Base-by-base conservation (phyloP, 1,284 basidiomycete species). In the Microbotryum silenes-acaulis region DNA sequence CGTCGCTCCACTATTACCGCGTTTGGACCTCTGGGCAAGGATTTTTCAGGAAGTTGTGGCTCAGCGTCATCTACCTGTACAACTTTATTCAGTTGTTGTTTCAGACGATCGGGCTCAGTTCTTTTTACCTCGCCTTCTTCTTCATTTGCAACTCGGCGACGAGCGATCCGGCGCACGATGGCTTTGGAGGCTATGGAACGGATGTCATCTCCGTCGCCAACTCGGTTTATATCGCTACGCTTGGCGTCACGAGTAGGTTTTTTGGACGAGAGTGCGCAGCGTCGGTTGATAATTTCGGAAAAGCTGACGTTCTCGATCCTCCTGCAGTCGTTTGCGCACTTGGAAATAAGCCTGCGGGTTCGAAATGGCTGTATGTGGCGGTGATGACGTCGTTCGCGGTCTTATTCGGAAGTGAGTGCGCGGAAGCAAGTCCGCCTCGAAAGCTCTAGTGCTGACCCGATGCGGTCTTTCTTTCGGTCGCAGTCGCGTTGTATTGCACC, bases 11-110 rank as follows among this genome's bases (percentile, higher is more conserved):
- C 77, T 90, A 85, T 78, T 89, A 81, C 78, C 82, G 83, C 59
- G 88, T 94, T 67, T 91, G 89, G 87, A 85, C 87, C 1, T 90
- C 88, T n/a, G 91, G 91, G 3, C 91, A 94, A 74, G 82, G 82
- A 71, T 84, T 90, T 75, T 84, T 92, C 78, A 81, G 91, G 64
- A 92, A 88, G 79, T 81, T 91, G 47, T 50, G 21, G 10, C 58
- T 25, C 69, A 56, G 85, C 79, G 74, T 90, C 62, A 86, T 89
- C 71, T 89, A 89, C 76, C 84, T 89, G 71, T 90, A 90, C 77
- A 88, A 88, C 68, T 80, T 54, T n/a, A 60, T 64, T 16, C 57
- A 55, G 21, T 37, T 56, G 37, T 58, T 90, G 64, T 90, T 91
- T 75, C 86, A 87, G 54, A 57, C 54, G 45, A 52, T 65, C 57